Conservation (phyloP, 83 land plant genomes). For the Diphasiastrum complanatum region DNA sequence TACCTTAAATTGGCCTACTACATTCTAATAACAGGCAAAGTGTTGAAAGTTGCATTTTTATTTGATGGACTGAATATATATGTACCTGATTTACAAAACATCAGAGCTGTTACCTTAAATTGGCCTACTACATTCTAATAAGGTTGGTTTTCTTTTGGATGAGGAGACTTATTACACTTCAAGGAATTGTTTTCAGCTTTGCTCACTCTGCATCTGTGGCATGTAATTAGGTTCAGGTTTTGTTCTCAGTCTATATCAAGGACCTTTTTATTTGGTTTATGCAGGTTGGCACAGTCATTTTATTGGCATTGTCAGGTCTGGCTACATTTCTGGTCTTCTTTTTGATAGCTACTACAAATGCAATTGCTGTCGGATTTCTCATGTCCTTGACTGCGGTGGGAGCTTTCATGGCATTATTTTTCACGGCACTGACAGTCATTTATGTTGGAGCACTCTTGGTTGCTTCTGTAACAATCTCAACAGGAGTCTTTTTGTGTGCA, state of each 20-base stretch:
- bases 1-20: no score
- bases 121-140: no score
- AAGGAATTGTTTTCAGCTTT: no score
- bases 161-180: no score
- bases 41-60: no score
- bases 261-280: not conserved
- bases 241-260: no score
- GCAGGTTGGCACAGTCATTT: slow-evolving; percentile 14
- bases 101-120: no score
- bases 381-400: slow-evolving; percentile 9
- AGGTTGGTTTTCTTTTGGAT: no score
- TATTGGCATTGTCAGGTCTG: slow-evolving; percentile 9
- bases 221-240: not conserved
- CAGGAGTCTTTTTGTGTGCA: not conserved
- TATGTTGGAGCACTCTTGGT: slow-evolving; percentile 15
- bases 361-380: slow-evolving; percentile 17
- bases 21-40: no score
- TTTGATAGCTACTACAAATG: slow-evolving; percentile 11
- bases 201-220: no score
- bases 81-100: no score
- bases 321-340: slow-evolving; percentile 14
- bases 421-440: slow-evolving; percentile 10
- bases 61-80: no score
- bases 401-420: slow-evolving; percentile 14
- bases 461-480: slow-evolving; percentile 7